These are phyloP conservation scores for Globisporangium emineosum DNA, from an alignment of 352 stramenopile species.

Conservation along the genomic window DNA sequence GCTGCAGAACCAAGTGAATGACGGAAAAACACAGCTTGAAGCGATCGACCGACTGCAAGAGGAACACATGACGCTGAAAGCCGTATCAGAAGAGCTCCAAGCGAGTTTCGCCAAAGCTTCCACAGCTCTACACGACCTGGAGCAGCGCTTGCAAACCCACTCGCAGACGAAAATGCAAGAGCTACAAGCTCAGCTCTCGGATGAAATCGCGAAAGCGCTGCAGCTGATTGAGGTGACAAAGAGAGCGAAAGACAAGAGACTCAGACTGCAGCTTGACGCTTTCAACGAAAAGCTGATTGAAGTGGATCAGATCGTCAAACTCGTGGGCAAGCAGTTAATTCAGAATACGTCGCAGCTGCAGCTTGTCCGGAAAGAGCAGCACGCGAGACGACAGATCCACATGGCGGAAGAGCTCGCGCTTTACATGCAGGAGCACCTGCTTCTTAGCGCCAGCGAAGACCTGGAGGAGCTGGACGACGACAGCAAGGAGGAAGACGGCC, in stretches of 20 bases:
- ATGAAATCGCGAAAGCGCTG: not conserved
- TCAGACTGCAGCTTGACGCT: conserved; percentile 22
- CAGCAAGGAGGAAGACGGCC: not conserved
- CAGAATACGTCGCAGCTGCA: conserved; percentile 65
- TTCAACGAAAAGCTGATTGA: conserved; percentile 43
- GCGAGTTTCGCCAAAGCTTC: conserved; percentile 14
- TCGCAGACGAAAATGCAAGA: conserved; percentile 7
- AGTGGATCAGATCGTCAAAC: conserved; percentile 58
- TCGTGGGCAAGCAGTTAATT: conserved; percentile 62
- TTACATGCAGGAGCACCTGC: conserved; percentile 1
- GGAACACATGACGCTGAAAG: not conserved
- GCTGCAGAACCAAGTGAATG: conserved; percentile 5
- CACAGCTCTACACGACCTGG: not conserved
- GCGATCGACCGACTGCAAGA: not conserved
- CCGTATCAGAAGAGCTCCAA: conserved; percentile 1
- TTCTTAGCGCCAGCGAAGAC: not conserved
- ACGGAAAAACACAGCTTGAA: not conserved
- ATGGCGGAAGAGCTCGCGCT: conserved; percentile 11
- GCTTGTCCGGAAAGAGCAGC: conserved; percentile 44
- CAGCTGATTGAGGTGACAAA: not conserved
- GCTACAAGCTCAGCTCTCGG: not conserved
- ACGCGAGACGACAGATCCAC: conserved; percentile 18
- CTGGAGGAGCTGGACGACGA: not conserved
- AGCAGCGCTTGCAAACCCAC: conserved; percentile 21
- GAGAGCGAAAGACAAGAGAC: conserved; percentile 20